Evolutionary conservation across 371 early-diverging fungal genomes (phyloP), one percentile per base, ranked within the genome.

Genomic region (Lichtheimia hyalospora): DNA sequence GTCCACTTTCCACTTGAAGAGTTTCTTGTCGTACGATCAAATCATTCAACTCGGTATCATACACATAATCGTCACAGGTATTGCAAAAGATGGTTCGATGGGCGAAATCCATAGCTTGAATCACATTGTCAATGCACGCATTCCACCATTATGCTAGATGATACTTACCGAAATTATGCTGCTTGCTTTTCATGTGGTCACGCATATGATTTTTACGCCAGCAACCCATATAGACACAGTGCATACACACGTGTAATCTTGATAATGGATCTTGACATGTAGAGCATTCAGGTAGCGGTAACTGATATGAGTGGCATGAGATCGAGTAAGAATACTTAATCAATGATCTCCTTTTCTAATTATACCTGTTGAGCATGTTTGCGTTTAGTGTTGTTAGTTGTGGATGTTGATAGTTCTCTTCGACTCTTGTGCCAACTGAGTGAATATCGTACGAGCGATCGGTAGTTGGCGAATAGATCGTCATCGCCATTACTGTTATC

Each of bases 61-160:
- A 93, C 0, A 96, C 81, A 69, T 94, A 96, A 63, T 95, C 94
- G 50, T 82, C 77, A 76, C 97, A 96, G 16, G 75, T 71, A n/a
- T 52, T 53, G 64, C 97, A 96, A 68, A 82, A 95, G 14, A 94
- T 61, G 12, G 72, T 79, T 53, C 81, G 79, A 8, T 81, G 82
- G 24, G 67, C 67, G 41, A 92, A 80, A 58, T 75, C 76, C 72
- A 74, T 71, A 15, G 71, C 74, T 71, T 14, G 34, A 48, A 53
- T 14, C 15, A 12, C 27, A 46, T 52, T 14, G 15, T 46, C 21
- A 20, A 48, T 16, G 5, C 10, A 24, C 34, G 20, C 34, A 40
- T 49, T 3, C 41, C 2, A 8, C n/a, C 25, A 25, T 25, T 5
- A 25, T 25, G 25, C 25, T 25, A 5, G 14, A 3, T 14, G 14